These are phyloP conservation scores for Elongisporangium senticosum DNA, from an alignment of 352 stramenopile species.

Conservation along the genomic window DNA sequence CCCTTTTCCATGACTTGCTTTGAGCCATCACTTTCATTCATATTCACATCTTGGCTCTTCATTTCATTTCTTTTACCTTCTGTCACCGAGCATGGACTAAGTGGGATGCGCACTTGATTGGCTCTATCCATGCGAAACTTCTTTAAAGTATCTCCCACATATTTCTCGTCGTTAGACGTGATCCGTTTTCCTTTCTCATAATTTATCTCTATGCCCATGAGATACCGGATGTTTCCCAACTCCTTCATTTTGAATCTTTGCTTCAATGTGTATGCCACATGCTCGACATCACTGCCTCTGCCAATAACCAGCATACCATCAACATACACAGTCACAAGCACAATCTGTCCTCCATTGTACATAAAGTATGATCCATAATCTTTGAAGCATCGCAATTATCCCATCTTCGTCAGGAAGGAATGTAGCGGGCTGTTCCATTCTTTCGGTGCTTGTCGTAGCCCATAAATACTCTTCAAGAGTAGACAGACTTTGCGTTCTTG, in stretches of 20 bases:
- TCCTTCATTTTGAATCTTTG: not conserved
- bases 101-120: not conserved
- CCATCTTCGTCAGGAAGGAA: not conserved
- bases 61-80: not conserved
- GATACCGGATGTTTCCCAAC: not conserved
- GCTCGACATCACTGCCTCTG: not conserved
- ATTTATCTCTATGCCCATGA: not conserved
- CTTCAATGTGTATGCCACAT: not conserved
- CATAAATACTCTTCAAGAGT: conserved; percentile 4
- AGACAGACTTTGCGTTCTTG: conserved; percentile 1
- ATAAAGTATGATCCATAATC: not conserved
- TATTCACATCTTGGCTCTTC: not conserved
- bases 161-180: not conserved
- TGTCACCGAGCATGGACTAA: not conserved
- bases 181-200: not conserved
- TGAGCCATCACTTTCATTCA: not conserved
- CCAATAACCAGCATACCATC: not conserved
- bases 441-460: not conserved
- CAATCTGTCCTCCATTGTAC: not conserved
- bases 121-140: not conserved
- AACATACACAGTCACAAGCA: not conserved
- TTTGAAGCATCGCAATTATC: not conserved
- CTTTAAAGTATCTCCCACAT: not conserved
- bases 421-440: conserved; percentile 3
- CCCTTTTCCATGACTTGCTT: conserved; percentile 4